A percentile compares a stretch with the other conserved stretches of the same genome.
phyloP scores from a whole-genome alignment of 2,329 filamentous ascomycete species.

The Colletotrichum cuscutae region DNA sequence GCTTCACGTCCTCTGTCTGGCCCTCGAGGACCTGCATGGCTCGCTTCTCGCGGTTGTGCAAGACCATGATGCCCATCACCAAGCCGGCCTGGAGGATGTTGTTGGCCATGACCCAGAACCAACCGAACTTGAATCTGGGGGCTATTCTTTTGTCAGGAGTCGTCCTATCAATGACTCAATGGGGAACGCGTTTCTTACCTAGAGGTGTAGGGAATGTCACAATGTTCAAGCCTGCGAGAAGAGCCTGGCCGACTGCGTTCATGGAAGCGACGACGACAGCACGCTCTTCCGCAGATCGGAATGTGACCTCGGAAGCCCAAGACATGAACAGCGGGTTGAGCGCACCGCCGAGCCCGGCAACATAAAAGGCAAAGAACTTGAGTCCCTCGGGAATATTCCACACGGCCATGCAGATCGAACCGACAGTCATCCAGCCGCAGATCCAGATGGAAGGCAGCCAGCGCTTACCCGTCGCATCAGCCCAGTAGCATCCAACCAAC shows the following conservation, averaged over 20 bases:
- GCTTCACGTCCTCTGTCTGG: conserved; percentile 4
- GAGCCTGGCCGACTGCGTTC: conserved; percentile 15
- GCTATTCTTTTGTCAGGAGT: not conserved
- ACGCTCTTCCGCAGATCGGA: conserved; percentile 6
- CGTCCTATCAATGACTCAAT: no score
- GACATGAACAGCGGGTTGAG: conserved; percentile 17
- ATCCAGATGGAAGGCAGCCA: conserved; percentile 54
- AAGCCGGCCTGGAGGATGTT: conserved; percentile 11
- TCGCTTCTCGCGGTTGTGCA: conserved; percentile 23
- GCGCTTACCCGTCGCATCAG: conserved; percentile 72
- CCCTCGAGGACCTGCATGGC: conserved; percentile 19
- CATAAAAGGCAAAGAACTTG: conserved; percentile 62
- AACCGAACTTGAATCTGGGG: conserved; percentile 16
- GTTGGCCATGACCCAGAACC: conserved; percentile 24
- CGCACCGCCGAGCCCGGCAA: conserved; percentile 34
- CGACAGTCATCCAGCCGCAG: conserved; percentile 17
- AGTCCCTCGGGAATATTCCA: conserved; percentile 67
- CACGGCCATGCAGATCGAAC: conserved; percentile 54
- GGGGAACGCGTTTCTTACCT: not conserved
- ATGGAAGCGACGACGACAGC: conserved; percentile 18
- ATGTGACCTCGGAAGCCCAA: conserved; percentile 19
- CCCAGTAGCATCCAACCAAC: conserved; percentile 67
- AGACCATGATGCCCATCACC: conserved; percentile 27
- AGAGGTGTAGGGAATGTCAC: conserved; percentile 10
- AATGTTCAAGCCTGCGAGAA: conserved; percentile 17